These are phyloP conservation scores for Sporobolus alterniflorus DNA, from an alignment of 202 grass and related monocot species.

Conservation along the genomic window DNA sequence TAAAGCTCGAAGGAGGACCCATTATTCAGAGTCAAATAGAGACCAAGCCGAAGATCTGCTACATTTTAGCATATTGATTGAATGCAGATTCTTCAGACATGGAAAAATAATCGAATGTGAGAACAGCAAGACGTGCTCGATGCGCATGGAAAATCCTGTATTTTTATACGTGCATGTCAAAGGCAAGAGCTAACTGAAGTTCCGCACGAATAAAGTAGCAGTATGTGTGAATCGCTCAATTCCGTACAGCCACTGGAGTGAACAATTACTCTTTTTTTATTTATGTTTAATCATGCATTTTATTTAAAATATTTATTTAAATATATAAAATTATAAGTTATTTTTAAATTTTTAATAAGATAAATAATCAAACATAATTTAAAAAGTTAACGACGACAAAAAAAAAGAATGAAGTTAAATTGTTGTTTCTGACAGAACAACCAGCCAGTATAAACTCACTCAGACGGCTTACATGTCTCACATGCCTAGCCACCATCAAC, in stretches of 20 bases:
- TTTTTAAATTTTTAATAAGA: too few species aligned
- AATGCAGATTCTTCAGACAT: constrained; percentile 17
- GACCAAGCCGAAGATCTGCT: constrained; percentile 17
- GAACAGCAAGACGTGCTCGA: too few species aligned
- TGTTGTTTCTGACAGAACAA: background rate
- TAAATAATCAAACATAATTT: too few species aligned
- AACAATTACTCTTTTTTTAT: background rate
- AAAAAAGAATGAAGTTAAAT: too few species aligned
- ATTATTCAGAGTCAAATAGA: constrained; percentile 22
- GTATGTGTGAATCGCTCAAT: background rate
- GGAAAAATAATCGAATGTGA: background rate
- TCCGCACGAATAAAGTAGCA: too few species aligned
- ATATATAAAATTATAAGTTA: too few species aligned
- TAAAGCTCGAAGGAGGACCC: background rate
- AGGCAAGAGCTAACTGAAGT: too few species aligned
- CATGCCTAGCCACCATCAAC: background rate
- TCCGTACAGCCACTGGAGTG: background rate
- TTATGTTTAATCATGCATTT: too few species aligned
- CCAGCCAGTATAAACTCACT: background rate
- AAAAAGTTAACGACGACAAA: too few species aligned
- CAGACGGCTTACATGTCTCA: background rate
- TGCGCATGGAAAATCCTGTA: too few species aligned
- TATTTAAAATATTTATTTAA: too few species aligned
- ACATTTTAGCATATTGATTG: background rate
- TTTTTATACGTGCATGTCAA: too few species aligned